phyloP scores from a whole-genome alignment of 225 moss, liverwort and hornwort species.

The Pleurozium schreberi region DNA sequence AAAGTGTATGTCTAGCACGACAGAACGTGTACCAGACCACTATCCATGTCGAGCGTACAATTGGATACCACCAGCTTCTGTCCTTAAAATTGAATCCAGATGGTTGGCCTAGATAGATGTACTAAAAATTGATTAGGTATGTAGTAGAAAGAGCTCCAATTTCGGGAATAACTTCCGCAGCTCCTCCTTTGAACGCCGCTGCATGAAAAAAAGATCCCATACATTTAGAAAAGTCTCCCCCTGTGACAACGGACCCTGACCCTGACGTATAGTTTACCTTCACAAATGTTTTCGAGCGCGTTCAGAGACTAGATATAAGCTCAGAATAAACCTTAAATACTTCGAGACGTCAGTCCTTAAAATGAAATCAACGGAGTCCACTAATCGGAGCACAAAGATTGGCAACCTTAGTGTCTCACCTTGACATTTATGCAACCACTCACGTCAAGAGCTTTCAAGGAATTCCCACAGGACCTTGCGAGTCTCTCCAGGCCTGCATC shows the following conservation, averaged over 20 bases:
- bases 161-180: constrained; percentile 60
- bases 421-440: constrained; percentile 83
- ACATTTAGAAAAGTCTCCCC: not conserved
- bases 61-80: not conserved
- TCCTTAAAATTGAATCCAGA: not conserved
- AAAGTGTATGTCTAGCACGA: not conserved
- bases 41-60: not conserved
- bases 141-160: constrained; percentile 64
- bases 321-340: not conserved
- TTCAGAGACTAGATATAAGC: not conserved
- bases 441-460: constrained; percentile 79
- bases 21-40: not conserved
- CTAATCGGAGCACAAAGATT: not conserved
- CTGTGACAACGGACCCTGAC: not conserved
- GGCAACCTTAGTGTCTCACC: constrained; percentile 23
- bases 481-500: constrained; percentile 72
- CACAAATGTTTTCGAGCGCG: not conserved
- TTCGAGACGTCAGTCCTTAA: not conserved
- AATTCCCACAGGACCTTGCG: constrained; percentile 47
- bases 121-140: constrained; percentile 22
- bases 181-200: constrained; percentile 71
- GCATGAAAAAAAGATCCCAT: constrained; percentile 12
- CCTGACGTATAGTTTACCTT: not conserved
- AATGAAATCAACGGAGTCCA: not conserved
- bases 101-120: not conserved